Conservation (phyloP, 148 eudicot genomes). For the Camellia sinensis region DNA sequence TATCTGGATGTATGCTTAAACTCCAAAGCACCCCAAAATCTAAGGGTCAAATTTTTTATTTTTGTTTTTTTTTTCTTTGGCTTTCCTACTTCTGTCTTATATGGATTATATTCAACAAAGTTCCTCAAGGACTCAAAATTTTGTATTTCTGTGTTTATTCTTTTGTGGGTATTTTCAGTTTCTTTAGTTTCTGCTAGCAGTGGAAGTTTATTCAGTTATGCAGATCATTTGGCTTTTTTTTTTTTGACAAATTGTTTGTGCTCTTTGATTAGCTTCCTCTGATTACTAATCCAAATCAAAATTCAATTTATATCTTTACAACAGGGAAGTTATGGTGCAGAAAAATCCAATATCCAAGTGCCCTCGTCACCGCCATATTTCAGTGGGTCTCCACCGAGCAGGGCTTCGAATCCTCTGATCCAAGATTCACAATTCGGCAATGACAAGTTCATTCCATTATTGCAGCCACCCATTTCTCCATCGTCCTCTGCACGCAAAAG, state of each 20-base stretch:
- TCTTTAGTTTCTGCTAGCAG: no score
- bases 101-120: no score
- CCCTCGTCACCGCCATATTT: constrained; percentile 68
- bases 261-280: no score
- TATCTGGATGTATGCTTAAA: neutral
- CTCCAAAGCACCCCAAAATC: neutral
- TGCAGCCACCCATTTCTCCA: constrained; percentile 20
- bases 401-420: constrained; percentile 64
- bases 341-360: constrained; percentile 30
- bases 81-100: no score
- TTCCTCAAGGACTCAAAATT: no score
- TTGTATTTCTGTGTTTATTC: no score
- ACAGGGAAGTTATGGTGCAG: constrained; percentile 33
- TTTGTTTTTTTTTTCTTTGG: no score
- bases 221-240: no score
- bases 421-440: constrained; percentile 53
- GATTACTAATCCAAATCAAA: neutral
- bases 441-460: constrained; percentile 20
- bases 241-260: no score
- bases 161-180: no score
- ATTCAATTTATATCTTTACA: neutral
- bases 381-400: constrained; percentile 62
- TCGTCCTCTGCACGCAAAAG: constrained; percentile 37
- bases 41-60: no score
- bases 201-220: no score